A percentile compares a stretch with the other conserved stretches of the same genome.
Conservation (phyloP, 2,329 filamentous ascomycete species). For the Cercospora sp. region DNA sequence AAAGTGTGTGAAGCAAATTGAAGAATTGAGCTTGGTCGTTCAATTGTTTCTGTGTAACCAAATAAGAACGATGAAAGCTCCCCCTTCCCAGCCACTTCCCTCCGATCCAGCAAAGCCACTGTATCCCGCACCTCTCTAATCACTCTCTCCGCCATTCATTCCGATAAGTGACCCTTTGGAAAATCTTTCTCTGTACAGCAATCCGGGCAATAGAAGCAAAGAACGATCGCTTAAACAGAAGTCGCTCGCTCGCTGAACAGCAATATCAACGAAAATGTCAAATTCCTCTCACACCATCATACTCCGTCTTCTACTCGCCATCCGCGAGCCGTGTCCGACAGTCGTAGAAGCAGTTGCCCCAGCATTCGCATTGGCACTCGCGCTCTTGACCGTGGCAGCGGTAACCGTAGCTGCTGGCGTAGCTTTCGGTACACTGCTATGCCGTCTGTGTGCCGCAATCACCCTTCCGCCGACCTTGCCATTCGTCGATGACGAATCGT, state of each 20-base stretch:
- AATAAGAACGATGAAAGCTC: neutral
- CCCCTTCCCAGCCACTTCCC: neutral
- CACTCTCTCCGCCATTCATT: too few species aligned
- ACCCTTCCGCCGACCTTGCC: neutral
- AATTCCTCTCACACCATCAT: conserved; percentile 36
- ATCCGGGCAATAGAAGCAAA: neutral
- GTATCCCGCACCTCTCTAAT: neutral
- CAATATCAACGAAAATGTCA: neutral
- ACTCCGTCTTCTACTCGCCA: conserved; percentile 40
- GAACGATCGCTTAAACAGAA: conserved; percentile 1
- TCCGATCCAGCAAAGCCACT: neutral
- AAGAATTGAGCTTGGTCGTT: neutral
- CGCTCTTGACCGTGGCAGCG: neutral
- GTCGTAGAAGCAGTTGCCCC: conserved; percentile 5
- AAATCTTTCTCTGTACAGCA: neutral
- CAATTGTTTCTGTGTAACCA: neutral
- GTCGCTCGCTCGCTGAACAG: conserved; percentile 1
- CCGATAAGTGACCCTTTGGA: neutral
- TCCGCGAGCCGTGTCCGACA: conserved; percentile 6
- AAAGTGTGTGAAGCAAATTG: too few species aligned
- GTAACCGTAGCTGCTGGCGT: conserved; percentile 19
- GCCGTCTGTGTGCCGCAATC: conserved; percentile 25
- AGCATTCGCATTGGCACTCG: neutral
- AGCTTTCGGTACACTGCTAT: conserved; percentile 33
- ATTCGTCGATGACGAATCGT: neutral